Percentiles rank a stretch among this genome's conserved stretches.
Conservation (phyloP, 2,329 filamentous ascomycete genomes). For the Stachybotrys chartarum region DNA sequence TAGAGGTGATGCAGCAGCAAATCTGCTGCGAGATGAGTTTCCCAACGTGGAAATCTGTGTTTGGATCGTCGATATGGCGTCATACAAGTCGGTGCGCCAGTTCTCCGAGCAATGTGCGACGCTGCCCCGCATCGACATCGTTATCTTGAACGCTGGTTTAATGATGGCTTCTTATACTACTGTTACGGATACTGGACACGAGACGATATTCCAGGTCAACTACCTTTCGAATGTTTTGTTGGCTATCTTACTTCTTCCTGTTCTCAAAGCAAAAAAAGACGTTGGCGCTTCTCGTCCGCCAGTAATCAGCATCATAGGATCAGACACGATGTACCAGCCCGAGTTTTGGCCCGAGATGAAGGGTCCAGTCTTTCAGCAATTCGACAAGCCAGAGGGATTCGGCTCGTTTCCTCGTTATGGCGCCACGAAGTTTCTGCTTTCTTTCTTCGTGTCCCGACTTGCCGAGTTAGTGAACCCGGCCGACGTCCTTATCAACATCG, state of each 20-base stretch:
- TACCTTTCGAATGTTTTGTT: constrained; percentile 28
- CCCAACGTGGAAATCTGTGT: constrained; percentile 34
- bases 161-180: constrained; percentile 12
- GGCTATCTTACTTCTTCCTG: constrained; percentile 22
- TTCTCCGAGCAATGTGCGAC: constrained; percentile 29
- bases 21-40: constrained; percentile 4
- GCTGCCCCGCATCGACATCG: constrained; percentile 32
- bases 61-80: constrained; percentile 41
- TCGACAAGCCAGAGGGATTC: constrained; percentile 20
- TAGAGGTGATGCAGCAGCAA: constrained; percentile 33
- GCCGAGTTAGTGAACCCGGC: constrained; percentile 27
- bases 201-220: constrained; percentile 32
- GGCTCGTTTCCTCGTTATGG: constrained; percentile 15
- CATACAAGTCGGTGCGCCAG: constrained; percentile 33
- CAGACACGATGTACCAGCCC: constrained; percentile 14
- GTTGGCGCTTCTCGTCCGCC: constrained; percentile 11
- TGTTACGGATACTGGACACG: constrained; percentile 24
- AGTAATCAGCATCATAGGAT: constrained; percentile 22
- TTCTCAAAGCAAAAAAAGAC: constrained; percentile 15
- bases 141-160: constrained; percentile 37
- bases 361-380: constrained; percentile 16
- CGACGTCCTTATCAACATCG: no score
- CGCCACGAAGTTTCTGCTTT: constrained; percentile 21
- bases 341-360: constrained; percentile 15
- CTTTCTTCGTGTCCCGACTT: constrained; percentile 28